These are phyloP conservation scores for Avena sativa DNA, from an alignment of 176 grass and related monocot species.

Conservation along the genomic window DNA sequence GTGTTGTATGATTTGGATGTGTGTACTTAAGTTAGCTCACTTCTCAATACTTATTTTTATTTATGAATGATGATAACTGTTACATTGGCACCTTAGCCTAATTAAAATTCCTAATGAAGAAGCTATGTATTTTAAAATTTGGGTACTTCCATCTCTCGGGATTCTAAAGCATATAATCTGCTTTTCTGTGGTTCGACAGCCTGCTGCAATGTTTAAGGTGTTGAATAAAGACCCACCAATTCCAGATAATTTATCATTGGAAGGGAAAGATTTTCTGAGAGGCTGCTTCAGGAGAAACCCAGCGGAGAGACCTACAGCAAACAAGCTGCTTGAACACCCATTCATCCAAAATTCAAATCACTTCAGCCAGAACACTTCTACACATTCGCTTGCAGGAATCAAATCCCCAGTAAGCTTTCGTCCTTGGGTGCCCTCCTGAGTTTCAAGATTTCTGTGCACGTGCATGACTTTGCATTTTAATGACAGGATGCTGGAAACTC, in stretches of 20 bases:
- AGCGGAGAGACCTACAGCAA: conserved; percentile 69
- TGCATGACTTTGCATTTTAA: conserved; percentile 27
- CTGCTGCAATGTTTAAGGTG: conserved; percentile 93
- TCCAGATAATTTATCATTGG: conserved; percentile 64
- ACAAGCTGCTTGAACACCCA: conserved; percentile 64
- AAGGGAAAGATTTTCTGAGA: conserved; percentile 87
- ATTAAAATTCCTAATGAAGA: conserved; percentile 25
- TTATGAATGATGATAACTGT: conserved; percentile 24
- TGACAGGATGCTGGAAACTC: conserved; percentile 57
- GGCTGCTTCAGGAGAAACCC: conserved; percentile 88
- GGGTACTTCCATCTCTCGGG: neutral
- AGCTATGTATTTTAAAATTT: conserved; percentile 33
- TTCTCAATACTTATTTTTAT: conserved; percentile 24
- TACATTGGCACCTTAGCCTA: neutral
- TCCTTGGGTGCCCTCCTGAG: neutral
- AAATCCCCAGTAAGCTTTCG: conserved; percentile 63
- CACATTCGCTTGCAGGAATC: conserved; percentile 53
- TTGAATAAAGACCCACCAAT: conserved; percentile 70
- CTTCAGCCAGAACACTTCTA: conserved; percentile 54
- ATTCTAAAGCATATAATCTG: conserved; percentile 43
- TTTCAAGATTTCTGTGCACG: neutral
- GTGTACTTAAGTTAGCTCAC: conserved; percentile 6
- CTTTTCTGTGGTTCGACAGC: conserved; percentile 51
- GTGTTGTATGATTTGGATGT: conserved; percentile 35
- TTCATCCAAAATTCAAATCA: conserved; percentile 62